Percentiles rank a stretch among this genome's conserved stretches.
Evolutionary conservation across 805 yeast species (phyloP).

Genomic region (Saturnispora quitensis): DNA sequence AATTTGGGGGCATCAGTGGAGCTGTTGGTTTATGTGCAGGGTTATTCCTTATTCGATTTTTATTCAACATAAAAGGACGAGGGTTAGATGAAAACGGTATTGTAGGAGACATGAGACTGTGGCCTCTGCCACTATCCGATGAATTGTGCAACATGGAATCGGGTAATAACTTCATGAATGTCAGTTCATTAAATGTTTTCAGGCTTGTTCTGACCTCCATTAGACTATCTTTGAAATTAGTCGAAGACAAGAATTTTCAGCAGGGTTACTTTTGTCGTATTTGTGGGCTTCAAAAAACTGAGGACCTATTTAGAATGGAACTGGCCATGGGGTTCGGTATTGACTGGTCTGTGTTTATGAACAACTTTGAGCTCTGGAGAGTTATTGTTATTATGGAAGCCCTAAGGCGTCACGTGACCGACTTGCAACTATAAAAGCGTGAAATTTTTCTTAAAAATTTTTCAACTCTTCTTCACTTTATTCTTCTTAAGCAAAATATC

Average conservation of each 20-base stretch:
- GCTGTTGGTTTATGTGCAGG: constrained; percentile 26
- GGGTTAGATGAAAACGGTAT: constrained; percentile 5
- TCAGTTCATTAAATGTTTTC: constrained; percentile 31
- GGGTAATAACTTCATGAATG: constrained; percentile 20
- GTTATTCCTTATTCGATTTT: constrained; percentile 23
- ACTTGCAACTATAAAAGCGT: background rate
- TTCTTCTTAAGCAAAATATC: background rate
- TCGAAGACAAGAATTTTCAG: constrained; percentile 37
- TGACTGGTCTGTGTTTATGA: constrained; percentile 33
- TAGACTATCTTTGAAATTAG: constrained; percentile 32
- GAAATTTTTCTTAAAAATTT: background rate
- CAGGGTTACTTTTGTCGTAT: constrained; percentile 35
- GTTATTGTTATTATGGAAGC: constrained; percentile 20
- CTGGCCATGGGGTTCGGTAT: constrained; percentile 32
- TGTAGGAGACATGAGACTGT: constrained; percentile 1
- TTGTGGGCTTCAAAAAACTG: constrained; percentile 33
- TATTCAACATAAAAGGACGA: constrained; percentile 21
- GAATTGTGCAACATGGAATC: background rate
- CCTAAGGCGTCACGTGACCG: constrained; percentile 8
- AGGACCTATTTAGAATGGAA: constrained; percentile 33
- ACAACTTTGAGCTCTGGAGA: constrained; percentile 27
- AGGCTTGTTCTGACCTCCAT: constrained; percentile 32
- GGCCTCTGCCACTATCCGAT: constrained; percentile 3
- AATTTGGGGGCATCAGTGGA: constrained; percentile 24
- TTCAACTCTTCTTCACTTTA: background rate